A percentile compares a stretch with the other conserved stretches of the same genome.
phyloP scores from a whole-genome alignment of 345 rosid species.

The Citrus inodora region DNA sequence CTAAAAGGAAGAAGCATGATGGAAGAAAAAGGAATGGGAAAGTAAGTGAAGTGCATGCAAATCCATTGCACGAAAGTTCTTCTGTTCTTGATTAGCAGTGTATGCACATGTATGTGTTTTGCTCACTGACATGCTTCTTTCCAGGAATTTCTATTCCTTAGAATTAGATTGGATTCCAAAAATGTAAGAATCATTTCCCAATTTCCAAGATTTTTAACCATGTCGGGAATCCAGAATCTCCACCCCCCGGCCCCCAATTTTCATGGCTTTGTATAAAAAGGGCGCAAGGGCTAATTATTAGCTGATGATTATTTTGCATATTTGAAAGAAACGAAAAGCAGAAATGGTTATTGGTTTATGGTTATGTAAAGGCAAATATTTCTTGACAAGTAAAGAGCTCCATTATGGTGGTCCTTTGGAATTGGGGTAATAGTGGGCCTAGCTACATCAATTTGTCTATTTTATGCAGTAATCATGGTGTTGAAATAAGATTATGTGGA shows the following conservation, averaged over 20 bases:
- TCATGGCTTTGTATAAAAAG: neutral
- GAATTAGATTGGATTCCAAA: neutral
- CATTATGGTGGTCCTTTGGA: neutral
- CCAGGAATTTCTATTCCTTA: neutral
- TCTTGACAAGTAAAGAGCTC: neutral
- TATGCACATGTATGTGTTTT: constrained; percentile 17
- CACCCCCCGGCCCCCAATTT: neutral
- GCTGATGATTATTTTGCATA: neutral
- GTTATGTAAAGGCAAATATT: neutral
- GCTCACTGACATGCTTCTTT: constrained; percentile 25
- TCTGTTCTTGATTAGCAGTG: neutral
- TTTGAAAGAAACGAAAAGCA: constrained; percentile 29
- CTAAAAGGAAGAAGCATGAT: constrained; percentile 23
- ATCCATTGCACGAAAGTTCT: neutral
- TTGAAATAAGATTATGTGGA: no score
- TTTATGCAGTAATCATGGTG: no score
- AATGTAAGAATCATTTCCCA: constrained; percentile 5
- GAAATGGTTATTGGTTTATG: constrained; percentile 19
- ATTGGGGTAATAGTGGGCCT: neutral
- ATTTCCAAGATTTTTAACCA: constrained; percentile 8
- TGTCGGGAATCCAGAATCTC: neutral
- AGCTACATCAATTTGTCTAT: no score
- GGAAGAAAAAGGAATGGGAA: constrained; percentile 9
- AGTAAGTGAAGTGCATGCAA: constrained; percentile 10
- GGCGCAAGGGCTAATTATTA: neutral